Evolutionary conservation across 2,329 filamentous ascomycete genomes (phyloP).

Genomic region (Chrysoporthe puriensis): DNA sequence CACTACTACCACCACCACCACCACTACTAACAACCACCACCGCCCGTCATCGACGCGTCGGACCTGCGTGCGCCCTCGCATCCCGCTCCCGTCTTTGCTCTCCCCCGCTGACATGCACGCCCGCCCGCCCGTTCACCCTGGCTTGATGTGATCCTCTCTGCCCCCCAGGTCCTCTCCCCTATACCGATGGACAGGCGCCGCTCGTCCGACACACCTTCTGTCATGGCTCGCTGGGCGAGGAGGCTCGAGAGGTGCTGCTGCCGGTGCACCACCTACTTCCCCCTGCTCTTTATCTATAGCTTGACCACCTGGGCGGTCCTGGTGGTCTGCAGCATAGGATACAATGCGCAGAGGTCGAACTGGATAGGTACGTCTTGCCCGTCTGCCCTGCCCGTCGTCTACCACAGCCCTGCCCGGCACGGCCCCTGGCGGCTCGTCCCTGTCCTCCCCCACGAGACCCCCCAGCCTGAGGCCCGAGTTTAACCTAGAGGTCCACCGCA

Average conservation of each 20-base stretch:
- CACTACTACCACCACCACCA: neutral
- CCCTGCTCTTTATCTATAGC: slow-evolving; percentile 85
- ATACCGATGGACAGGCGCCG: slow-evolving; percentile 29
- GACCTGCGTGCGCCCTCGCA: neutral
- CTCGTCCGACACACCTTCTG: slow-evolving; percentile 40
- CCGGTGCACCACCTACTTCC: slow-evolving; percentile 76
- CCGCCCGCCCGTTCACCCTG: neutral
- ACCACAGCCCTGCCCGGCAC: neutral
- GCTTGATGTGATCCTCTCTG: slow-evolving; percentile 12
- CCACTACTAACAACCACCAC: neutral
- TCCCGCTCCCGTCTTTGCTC: too few relatives aligned
- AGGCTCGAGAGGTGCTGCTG: slow-evolving; percentile 84
- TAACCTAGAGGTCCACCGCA: slow-evolving; percentile 36
- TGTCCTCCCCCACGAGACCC: neutral
- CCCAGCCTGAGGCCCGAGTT: slow-evolving; percentile 1
- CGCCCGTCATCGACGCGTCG: neutral
- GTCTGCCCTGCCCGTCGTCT: neutral
- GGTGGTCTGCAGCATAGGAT: slow-evolving; percentile 77
- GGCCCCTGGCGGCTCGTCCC: neutral
- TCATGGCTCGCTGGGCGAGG: slow-evolving; percentile 66
- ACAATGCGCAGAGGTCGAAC: slow-evolving; percentile 52
- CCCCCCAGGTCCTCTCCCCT: slow-evolving; percentile 6
- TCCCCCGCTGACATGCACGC: slow-evolving; percentile 10
- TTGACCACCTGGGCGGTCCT: slow-evolving; percentile 94
- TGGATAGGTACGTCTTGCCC: slow-evolving; percentile 58